Evolutionary conservation across 2,329 filamentous ascomycete genomes (phyloP).

Genomic region (Furcasterigmium sp.): DNA sequence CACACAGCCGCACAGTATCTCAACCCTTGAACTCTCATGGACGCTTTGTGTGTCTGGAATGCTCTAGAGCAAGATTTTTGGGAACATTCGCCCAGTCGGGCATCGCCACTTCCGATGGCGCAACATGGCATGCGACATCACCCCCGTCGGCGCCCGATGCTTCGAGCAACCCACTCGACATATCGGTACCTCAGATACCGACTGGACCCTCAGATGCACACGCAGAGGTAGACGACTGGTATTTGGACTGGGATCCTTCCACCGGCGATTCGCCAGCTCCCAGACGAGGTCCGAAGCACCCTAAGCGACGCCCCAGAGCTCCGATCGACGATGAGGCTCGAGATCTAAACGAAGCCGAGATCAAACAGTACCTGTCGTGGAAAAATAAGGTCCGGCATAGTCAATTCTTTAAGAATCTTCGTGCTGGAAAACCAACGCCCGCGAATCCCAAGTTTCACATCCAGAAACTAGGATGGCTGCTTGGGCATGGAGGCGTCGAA

Average conservation of each 20-base stretch:
- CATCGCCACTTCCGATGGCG: no score
- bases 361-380: conserved; percentile 9
- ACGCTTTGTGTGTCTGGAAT: no score
- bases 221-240: neutral
- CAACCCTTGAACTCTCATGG: neutral
- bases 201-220: no score
- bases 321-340: neutral
- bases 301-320: neutral
- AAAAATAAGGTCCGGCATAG: conserved; percentile 6
- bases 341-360: conserved; percentile 1
- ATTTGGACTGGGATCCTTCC: neutral
- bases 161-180: no score
- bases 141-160: no score
- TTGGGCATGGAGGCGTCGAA: conserved; percentile 19
- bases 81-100: no score
- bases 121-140: no score
- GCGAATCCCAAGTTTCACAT: conserved; percentile 12
- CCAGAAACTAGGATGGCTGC: conserved; percentile 17
- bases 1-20: neutral
- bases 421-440: conserved; percentile 17
- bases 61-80: no score
- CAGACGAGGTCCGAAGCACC: neutral
- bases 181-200: no score
- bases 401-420: neutral
- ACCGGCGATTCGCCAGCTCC: neutral